Evolutionary conservation across 148 eudicot genomes (phyloP).

Genomic region (Rhododendron molle): DNA sequence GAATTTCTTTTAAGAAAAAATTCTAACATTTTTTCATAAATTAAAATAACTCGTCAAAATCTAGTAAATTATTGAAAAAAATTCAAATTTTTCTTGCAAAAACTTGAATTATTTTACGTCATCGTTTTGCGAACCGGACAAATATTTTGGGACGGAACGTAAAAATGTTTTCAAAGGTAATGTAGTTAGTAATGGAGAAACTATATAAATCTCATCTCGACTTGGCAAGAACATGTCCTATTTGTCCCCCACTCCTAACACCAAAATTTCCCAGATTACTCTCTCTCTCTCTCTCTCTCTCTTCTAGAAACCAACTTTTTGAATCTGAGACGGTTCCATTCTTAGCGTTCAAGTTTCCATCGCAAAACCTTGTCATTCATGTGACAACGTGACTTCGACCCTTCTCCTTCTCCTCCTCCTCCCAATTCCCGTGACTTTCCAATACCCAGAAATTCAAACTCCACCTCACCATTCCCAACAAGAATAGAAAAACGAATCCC

Average conservation of each 20-base stretch:
- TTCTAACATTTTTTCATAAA: too few species aligned
- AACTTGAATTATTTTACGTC: too few species aligned
- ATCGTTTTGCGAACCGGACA: too few species aligned
- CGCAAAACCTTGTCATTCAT: background rate
- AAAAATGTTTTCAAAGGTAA: too few species aligned
- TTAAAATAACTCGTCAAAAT: too few species aligned
- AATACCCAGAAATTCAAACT: background rate
- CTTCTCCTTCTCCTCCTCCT: background rate
- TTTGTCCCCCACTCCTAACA: background rate
- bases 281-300: background rate
- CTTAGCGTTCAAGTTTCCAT: background rate
- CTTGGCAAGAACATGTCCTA: background rate
- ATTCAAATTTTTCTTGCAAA: too few species aligned
- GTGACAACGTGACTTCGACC: background rate
- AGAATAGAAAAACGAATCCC: background rate
- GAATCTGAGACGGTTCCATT: background rate
- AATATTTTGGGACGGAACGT: too few species aligned
- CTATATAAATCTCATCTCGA: background rate
- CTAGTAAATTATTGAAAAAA: too few species aligned
- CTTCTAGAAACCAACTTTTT: background rate
- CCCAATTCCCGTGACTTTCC: slow-evolving; percentile 1
- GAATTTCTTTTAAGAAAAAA: too few species aligned
- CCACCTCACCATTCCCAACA: background rate
- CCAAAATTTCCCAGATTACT: background rate
- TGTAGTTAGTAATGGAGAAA: too few species aligned